Percentiles rank a stretch among this genome's conserved stretches.
Conservation (phyloP, 2,329 filamentous ascomycete genomes). For the Fusarium domesticum region DNA sequence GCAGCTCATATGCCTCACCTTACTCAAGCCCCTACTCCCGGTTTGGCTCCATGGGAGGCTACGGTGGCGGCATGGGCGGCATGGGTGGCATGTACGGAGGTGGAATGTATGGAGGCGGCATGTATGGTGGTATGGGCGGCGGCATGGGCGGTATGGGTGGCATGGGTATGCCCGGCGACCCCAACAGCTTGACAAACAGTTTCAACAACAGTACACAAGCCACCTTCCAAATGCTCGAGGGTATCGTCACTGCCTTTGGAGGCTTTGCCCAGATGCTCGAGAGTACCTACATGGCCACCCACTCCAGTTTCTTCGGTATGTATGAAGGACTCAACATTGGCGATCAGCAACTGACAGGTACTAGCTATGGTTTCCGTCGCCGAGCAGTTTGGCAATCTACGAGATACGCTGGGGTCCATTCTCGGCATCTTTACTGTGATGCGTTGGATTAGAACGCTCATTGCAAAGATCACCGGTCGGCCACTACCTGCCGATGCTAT, state of each 20-base stretch:
- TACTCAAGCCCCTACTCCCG: conserved; percentile 44
- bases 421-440: conserved; percentile 94
- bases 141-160: conserved; percentile 40
- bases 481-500: conserved; percentile 84
- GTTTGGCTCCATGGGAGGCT: conserved; percentile 35
- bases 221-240: conserved; percentile 98
- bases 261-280: conserved; percentile 99
- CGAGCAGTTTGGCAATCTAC: conserved; percentile 91
- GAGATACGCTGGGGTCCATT: conserved; percentile 88
- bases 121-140: conserved; percentile 39
- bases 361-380: conserved; percentile 96
- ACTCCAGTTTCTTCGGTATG: conserved; percentile 96
- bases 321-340: background rate
- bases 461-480: conserved; percentile 89
- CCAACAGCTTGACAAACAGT: conserved; percentile 89
- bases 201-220: conserved; percentile 94
- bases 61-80: conserved; percentile 31
- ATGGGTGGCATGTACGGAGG: conserved; percentile 45
- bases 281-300: conserved; percentile 99
- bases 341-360: conserved; percentile 7
- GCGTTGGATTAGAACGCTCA: conserved; percentile 86
- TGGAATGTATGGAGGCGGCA: conserved; percentile 40
- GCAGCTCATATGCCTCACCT: conserved; percentile 42
- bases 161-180: conserved; percentile 68
- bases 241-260: conserved; percentile 92